Conservation (phyloP, 495 filamentous ascomycete genomes). For the Tetracladium setigerum region DNA sequence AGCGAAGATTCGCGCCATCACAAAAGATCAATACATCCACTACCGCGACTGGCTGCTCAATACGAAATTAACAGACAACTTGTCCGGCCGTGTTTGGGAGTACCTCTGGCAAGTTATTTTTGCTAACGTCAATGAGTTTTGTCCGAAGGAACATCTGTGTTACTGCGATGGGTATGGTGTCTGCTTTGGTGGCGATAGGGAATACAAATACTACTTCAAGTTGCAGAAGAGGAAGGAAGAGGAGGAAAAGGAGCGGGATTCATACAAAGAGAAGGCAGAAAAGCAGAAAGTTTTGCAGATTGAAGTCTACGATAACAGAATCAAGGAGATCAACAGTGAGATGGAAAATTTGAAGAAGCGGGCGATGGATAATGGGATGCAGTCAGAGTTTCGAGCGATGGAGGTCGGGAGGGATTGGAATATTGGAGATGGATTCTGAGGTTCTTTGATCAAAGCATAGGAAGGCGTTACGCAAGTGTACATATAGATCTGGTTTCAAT, state of each 20-base stretch:
- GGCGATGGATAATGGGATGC: conserved; percentile 15
- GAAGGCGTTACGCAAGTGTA: too few species aligned
- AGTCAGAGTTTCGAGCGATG: conserved; percentile 13
- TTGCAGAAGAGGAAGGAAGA: conserved; percentile 31
- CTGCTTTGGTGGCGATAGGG: conserved; percentile 59
- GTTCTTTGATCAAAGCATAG: background rate
- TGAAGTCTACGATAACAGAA: background rate
- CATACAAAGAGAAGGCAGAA: conserved; percentile 19
- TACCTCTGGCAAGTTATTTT: conserved; percentile 64
- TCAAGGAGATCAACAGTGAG: conserved; percentile 9
- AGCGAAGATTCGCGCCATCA: conserved; percentile 47
- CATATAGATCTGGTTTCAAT: too few species aligned
- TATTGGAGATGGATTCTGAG: conserved; percentile 19
- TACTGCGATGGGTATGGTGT: conserved; percentile 72
- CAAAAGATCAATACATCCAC: conserved; percentile 48
- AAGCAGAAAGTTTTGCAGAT: conserved; percentile 7
- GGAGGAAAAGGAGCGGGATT: conserved; percentile 34
- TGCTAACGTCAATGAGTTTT: conserved; percentile 42
- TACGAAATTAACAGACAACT: conserved; percentile 45
- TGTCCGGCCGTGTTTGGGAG: conserved; percentile 54
- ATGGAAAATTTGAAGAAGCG: conserved; percentile 1
- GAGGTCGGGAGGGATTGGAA: conserved; percentile 18
- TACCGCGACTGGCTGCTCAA: conserved; percentile 52
- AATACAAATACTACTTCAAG: conserved; percentile 42
- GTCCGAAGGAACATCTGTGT: conserved; percentile 60